Percentiles rank a stretch among this genome's conserved stretches.
Conservation (phyloP, 2,329 filamentous ascomycete genomes). For the Coniella lustricola region DNA sequence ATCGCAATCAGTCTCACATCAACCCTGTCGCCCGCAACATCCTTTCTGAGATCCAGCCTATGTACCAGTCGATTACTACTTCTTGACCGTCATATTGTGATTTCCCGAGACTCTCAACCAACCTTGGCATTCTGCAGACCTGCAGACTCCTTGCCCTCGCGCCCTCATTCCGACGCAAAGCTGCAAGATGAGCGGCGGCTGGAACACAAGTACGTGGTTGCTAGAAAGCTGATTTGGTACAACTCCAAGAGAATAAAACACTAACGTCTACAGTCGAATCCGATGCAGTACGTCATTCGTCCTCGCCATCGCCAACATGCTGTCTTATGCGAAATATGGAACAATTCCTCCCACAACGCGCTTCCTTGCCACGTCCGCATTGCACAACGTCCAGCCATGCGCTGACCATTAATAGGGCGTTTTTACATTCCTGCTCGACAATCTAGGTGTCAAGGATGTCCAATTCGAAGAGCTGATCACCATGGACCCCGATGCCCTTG, state of each 20-base stretch:
- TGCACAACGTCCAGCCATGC: constrained; percentile 24
- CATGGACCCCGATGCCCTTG: constrained; percentile 70
- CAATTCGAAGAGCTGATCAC: constrained; percentile 96
- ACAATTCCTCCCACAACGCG: not conserved
- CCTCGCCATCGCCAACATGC: no score
- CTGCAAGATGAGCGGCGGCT: constrained; percentile 65
- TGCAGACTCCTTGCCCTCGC: not conserved
- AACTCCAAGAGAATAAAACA: not conserved
- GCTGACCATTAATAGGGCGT: constrained; percentile 56
- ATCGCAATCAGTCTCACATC: not conserved
- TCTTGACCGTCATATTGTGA: no score
- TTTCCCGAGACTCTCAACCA: no score
- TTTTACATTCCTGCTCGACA: constrained; percentile 92
- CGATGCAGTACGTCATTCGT: constrained; percentile 83
- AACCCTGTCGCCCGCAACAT: not conserved
- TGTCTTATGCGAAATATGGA: no score
- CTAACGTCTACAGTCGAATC: constrained; percentile 62
- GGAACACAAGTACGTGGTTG: constrained; percentile 71
- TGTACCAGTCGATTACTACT: not conserved
- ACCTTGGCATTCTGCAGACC: no score
- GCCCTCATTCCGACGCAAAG: not conserved
- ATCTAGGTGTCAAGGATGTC: constrained; percentile 82
- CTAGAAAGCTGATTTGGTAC: no score
- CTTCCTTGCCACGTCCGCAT: not conserved
- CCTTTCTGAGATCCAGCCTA: not conserved